Percentiles rank a stretch among this genome's conserved stretches.
phyloP scores from a whole-genome alignment of 345 rosid species.

The Camelina sativa region DNA sequence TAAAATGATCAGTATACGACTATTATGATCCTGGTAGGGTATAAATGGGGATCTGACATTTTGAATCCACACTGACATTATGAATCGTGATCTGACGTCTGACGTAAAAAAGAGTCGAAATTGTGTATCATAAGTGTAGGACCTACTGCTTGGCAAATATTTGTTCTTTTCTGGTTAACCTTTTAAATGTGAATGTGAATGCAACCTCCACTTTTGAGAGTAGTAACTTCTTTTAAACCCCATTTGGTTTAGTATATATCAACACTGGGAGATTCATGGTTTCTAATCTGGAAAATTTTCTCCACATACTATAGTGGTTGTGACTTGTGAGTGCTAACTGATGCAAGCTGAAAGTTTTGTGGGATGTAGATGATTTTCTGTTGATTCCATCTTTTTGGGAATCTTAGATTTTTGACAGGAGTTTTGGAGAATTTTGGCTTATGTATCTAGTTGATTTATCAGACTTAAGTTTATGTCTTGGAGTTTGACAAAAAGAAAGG shows the following conservation, averaged over 20 bases:
- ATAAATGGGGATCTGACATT: not conserved
- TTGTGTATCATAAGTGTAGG: not conserved
- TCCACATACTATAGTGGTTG: not conserved
- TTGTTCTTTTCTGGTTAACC: not conserved
- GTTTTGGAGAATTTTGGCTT: not conserved
- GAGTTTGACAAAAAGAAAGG: too few relatives aligned
- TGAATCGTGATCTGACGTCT: too few relatives aligned
- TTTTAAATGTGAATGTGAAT: not conserved
- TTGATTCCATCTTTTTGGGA: not conserved
- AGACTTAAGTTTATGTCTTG: not conserved
- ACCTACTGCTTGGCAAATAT: not conserved
- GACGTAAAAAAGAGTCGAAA: not conserved
- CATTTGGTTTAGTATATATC: not conserved
- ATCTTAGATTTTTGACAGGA: not conserved
- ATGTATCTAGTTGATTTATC: slow-evolving; percentile 6
- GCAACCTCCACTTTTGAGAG: slow-evolving; percentile 8
- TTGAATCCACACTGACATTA: not conserved
- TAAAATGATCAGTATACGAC: not conserved
- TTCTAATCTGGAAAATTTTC: slow-evolving; percentile 12
- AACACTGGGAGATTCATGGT: not conserved
- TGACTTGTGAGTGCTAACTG: not conserved
- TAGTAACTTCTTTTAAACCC: not conserved
- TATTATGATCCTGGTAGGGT: not conserved
- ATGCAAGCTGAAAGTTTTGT: slow-evolving; percentile 1
- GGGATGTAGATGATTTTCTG: not conserved